Evolutionary conservation across 352 stramenopile genomes (phyloP), one percentile per base, ranked within the genome.

Genomic region (Phytophthora lateralis): DNA sequence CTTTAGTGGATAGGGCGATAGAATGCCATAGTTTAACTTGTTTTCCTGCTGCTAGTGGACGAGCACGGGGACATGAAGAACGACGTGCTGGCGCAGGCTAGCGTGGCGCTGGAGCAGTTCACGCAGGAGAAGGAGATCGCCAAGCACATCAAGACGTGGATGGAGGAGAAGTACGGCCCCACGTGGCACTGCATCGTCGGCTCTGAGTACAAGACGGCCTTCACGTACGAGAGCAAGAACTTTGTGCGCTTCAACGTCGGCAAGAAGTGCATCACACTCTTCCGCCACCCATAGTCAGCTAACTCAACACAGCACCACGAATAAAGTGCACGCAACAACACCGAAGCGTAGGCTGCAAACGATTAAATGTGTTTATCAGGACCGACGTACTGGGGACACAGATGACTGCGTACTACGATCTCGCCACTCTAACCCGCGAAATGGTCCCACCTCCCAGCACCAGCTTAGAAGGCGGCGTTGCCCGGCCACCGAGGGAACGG

Each of bases 401-500:
- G 17, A 17, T 15, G 37, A 43, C 37, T 20, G n/a, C 34, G 20
- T 35, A 24, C 38, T 37, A 44, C 46, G 35, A 34, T 7, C 51
- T 61, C 39, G 29, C 29, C 44, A 49, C 27, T 63, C 53, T 63
- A 56, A 21, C 12, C 49, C 39, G 48, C 21, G 21, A 26, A 49
- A 30, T 6, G 32, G 24, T 8, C 24, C 43, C 52, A 50, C 52
- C 30, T 56, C n/a, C 38, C 29, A 48, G 43, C 52, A 51, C 29
- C 29, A 50, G 38, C 60, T 83, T 90, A 93, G 60, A 93, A 93
- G 35, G 98, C 79, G 35, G 97, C 97, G 86, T 98, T 98, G 57
- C 96, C 95, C 10, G 97, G 96, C 85, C 93, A 99, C 47, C 97
- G 86, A 45, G 97, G 97, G 80, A 99, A 99, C 26, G 97, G 95